Conservation (phyloP, 2,329 filamentous ascomycete genomes). For the Colletotrichum tamarilloi region DNA sequence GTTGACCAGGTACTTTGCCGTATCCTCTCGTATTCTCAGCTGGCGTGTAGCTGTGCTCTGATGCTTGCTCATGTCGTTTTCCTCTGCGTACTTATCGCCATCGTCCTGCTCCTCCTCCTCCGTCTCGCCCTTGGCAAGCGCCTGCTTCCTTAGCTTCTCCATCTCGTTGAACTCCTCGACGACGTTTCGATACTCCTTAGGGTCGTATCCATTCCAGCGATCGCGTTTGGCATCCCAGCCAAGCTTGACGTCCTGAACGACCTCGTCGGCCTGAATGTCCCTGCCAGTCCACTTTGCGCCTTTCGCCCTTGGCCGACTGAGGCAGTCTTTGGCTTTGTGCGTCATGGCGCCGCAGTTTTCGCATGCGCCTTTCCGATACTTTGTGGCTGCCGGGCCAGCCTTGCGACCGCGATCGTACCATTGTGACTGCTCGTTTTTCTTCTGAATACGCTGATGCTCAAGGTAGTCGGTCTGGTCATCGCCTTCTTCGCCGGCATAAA, state of each 20-base stretch:
- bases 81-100: slow-evolving; percentile 87
- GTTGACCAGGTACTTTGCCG: slow-evolving; percentile 95
- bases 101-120: slow-evolving; percentile 65
- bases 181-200: slow-evolving; percentile 86
- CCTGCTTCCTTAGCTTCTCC: slow-evolving; percentile 76
- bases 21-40: slow-evolving; percentile 92
- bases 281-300: slow-evolving; percentile 93
- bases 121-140: slow-evolving; percentile 56
- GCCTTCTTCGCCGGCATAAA: slow-evolving; percentile 87
- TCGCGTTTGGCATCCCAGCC: slow-evolving; percentile 98
- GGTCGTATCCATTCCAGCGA: slow-evolving; percentile 97
- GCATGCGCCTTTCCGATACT: slow-evolving; percentile 97
- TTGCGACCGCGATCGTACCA: slow-evolving; percentile 95
- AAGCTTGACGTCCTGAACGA: slow-evolving; percentile 84
- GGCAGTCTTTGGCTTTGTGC: slow-evolving; percentile 93
- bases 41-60: slow-evolving; percentile 92
- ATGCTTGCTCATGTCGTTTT: slow-evolving; percentile 95
- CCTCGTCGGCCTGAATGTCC: slow-evolving; percentile 93
- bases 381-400: slow-evolving; percentile 87
- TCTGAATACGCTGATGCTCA: slow-evolving; percentile 91
- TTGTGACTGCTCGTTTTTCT: slow-evolving; percentile 79
- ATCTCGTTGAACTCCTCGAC: slow-evolving; percentile 90
- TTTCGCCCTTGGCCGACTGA: slow-evolving; percentile 87
- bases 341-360: slow-evolving; percentile 99
- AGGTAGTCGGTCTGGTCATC: slow-evolving; percentile 87